Conservation (phyloP, 169 alveolate genomes). For the Plasmodium sp. region DNA sequence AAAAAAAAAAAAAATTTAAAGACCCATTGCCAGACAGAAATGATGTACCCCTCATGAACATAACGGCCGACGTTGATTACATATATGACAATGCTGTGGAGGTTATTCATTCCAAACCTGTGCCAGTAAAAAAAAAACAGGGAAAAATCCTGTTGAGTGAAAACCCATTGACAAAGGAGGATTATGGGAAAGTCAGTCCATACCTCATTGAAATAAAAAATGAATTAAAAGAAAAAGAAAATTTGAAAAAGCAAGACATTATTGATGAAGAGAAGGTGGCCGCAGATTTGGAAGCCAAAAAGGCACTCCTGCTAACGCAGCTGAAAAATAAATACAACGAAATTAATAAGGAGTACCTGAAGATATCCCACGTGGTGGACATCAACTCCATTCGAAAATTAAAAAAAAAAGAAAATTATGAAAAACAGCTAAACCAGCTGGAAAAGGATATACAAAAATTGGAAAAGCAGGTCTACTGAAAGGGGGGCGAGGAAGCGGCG, state of each 20-base stretch:
- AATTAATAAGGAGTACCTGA: constrained; percentile 65
- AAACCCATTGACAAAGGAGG: constrained; percentile 57
- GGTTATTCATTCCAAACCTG: constrained; percentile 48
- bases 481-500: neutral
- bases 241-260: constrained; percentile 67
- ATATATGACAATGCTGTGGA: constrained; percentile 75
- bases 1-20: constrained; percentile 66
- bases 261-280: constrained; percentile 72
- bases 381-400: constrained; percentile 68
- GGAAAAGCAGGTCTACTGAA: constrained; percentile 31
- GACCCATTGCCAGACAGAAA: constrained; percentile 67
- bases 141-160: constrained; percentile 56
- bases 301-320: constrained; percentile 9
- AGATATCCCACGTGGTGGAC: constrained; percentile 75
- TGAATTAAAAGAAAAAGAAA: constrained; percentile 70
- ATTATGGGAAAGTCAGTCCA: constrained; percentile 71
- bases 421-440: constrained; percentile 52
- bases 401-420: constrained; percentile 71
- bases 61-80: constrained; percentile 65
- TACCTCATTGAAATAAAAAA: constrained; percentile 53
- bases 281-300: constrained; percentile 49
- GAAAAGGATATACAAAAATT: constrained; percentile 72
- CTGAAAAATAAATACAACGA: constrained; percentile 73
- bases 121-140: constrained; percentile 23
- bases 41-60: constrained; percentile 68